phyloP scores from a whole-genome alignment of 1,284 basidiomycete genomes.

The Leccinum subfulvum region DNA sequence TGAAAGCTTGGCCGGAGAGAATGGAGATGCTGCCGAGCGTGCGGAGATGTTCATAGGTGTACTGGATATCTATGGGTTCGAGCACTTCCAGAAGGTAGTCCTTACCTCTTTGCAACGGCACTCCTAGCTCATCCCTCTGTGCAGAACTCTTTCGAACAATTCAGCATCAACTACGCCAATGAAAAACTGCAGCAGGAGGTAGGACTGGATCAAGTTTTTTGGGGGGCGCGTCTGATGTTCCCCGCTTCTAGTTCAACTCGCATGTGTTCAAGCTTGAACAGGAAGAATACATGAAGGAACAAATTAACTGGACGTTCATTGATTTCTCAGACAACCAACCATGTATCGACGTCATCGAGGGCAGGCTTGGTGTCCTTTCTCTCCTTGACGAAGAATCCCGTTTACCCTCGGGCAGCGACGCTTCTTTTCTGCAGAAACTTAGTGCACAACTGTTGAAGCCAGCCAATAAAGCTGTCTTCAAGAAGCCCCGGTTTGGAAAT shows the following conservation, averaged over 20 bases:
- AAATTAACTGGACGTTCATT: slow-evolving; percentile 99
- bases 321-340: slow-evolving; percentile 99
- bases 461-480: slow-evolving; percentile 88
- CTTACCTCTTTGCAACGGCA: neutral
- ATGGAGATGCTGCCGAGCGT: slow-evolving; percentile 78
- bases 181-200: slow-evolving; percentile 97
- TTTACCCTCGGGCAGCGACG: slow-evolving; percentile 89
- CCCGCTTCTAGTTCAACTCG: slow-evolving; percentile 77
- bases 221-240: slow-evolving; percentile 20
- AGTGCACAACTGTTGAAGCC: slow-evolving; percentile 85
- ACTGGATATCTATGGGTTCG: slow-evolving; percentile 94
- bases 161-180: slow-evolving; percentile 99
- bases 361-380: slow-evolving; percentile 92
- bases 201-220: slow-evolving; percentile 11
- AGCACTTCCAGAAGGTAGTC: slow-evolving; percentile 89
- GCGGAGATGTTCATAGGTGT: slow-evolving; percentile 99
- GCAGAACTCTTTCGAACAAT: slow-evolving; percentile 98
- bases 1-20: slow-evolving; percentile 90
- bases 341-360: slow-evolving; percentile 98
- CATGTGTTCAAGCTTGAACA: slow-evolving; percentile 99
- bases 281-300: slow-evolving; percentile 97
- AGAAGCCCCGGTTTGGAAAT: slow-evolving; percentile 97
- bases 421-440: slow-evolving; percentile 93
- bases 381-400: slow-evolving; percentile 98
- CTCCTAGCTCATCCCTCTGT: slow-evolving; percentile 4